Evolutionary conservation across 192 early-diverging fungal species (phyloP).

Genomic region (Linnemannia zychae): DNA sequence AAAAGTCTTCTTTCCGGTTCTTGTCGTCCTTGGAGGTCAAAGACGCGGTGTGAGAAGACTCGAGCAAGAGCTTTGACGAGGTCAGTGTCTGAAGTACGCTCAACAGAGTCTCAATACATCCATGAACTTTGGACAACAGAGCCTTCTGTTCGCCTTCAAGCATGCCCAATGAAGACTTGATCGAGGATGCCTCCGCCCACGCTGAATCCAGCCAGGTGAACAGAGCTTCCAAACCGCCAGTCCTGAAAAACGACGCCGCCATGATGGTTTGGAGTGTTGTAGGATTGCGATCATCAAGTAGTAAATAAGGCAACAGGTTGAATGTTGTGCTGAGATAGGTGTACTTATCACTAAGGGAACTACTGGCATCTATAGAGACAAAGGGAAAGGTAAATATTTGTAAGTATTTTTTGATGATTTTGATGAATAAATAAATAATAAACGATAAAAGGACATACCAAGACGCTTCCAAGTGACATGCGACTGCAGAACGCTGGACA

Average conservation of each 20-base stretch:
- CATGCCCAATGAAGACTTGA: constrained; percentile 19
- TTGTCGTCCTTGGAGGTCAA: constrained; percentile 70
- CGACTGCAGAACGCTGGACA: constrained; percentile 67
- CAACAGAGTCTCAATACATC: constrained; percentile 68
- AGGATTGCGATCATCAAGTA: constrained; percentile 72
- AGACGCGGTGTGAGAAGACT: constrained; percentile 75
- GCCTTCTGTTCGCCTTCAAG: constrained; percentile 58
- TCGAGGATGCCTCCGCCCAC: constrained; percentile 60
- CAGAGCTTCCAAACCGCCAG: constrained; percentile 65
- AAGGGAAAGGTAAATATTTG: neutral
- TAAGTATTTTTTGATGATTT: neutral
- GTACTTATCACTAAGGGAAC: constrained; percentile 58
- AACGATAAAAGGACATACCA: constrained; percentile 29
- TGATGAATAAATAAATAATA: neutral
- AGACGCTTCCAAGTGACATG: constrained; percentile 63
- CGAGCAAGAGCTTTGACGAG: constrained; percentile 79
- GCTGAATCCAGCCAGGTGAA: constrained; percentile 59
- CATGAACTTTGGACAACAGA: constrained; percentile 53
- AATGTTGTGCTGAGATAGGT: constrained; percentile 71
- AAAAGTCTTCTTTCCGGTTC: constrained; percentile 68
- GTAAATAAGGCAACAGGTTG: constrained; percentile 65
- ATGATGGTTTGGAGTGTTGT: constrained; percentile 72
- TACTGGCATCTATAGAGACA: constrained; percentile 8
- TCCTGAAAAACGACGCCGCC: constrained; percentile 71
- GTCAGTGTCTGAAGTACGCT: constrained; percentile 76